These are phyloP conservation scores for Chenopodium quinoa DNA, from an alignment of 148 eudicot genomes.

Conservation along the genomic window DNA sequence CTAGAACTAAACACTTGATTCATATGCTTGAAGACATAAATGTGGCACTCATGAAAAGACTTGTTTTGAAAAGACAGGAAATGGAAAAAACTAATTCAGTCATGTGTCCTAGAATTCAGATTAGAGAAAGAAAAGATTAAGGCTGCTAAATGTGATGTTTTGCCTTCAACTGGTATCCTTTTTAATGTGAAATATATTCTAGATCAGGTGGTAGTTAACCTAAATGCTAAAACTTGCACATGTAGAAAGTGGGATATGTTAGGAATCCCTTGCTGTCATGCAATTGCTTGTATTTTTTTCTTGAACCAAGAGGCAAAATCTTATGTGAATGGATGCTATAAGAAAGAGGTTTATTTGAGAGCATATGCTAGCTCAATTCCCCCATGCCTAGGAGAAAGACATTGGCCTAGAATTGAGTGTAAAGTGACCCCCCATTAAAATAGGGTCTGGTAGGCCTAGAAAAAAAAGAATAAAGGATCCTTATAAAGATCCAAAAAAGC, in stretches of 20 bases:
- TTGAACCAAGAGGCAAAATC: not conserved
- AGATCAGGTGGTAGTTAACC: too few relatives aligned
- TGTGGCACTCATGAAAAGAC: not conserved
- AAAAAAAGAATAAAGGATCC: too few relatives aligned
- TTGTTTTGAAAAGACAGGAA: not conserved
- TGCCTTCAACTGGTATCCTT: not conserved
- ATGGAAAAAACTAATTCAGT: not conserved
- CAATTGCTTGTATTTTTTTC: not conserved
- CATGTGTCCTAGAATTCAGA: not conserved
- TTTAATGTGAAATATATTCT: not conserved
- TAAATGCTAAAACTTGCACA: too few relatives aligned
- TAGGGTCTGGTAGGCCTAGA: too few relatives aligned
- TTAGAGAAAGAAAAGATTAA: not conserved
- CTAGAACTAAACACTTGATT: conserved; percentile 1
- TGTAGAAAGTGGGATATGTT: not conserved
- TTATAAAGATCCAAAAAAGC: too few relatives aligned
- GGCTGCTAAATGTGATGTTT: not conserved
- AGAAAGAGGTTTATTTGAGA: not conserved
- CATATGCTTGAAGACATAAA: not conserved
- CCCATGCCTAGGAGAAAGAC: too few relatives aligned
- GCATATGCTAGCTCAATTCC: not conserved
- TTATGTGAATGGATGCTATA: not conserved
- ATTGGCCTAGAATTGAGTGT: too few relatives aligned
- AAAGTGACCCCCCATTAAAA: too few relatives aligned
- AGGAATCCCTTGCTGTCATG: not conserved